Percentiles rank a stretch among this genome's conserved stretches.
Conservation (phyloP, 2,329 filamentous ascomycete species). For the Penicillium sclerotiorum region DNA sequence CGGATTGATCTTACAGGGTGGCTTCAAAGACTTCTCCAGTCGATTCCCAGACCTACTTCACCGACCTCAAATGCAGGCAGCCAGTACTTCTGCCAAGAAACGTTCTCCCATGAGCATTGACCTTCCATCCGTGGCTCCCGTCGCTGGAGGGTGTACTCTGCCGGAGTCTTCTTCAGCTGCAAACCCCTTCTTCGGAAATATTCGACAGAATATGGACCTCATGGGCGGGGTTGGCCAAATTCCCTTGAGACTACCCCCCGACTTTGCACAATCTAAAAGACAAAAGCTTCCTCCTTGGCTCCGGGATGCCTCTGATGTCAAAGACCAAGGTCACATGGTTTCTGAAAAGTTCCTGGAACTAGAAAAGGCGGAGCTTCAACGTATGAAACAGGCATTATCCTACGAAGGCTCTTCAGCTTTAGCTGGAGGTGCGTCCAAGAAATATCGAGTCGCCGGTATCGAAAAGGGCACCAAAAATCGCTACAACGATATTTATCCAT, state of each 20-base stretch:
- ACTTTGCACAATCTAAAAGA: constrained; percentile 51
- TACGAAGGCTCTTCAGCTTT: constrained; percentile 56
- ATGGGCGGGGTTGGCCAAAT: constrained; percentile 89
- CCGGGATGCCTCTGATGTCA: constrained; percentile 63
- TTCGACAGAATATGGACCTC: constrained; percentile 94
- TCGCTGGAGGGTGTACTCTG: constrained; percentile 87
- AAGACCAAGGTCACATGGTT: constrained; percentile 76
- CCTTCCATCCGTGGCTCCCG: constrained; percentile 65
- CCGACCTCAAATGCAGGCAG: constrained; percentile 28
- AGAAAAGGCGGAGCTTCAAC: constrained; percentile 80
- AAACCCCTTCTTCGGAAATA: constrained; percentile 94
- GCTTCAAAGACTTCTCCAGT: constrained; percentile 73
- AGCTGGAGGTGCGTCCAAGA: constrained; percentile 42
- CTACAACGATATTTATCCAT: constrained; percentile 97
- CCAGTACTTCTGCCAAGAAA: constrained; percentile 44
- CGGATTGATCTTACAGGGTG: constrained; percentile 76
- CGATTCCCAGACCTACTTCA: constrained; percentile 59
- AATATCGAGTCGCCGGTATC: constrained; percentile 81
- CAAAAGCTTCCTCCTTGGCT: constrained; percentile 76
- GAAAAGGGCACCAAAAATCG: constrained; percentile 95
- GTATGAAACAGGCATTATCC: constrained; percentile 84
- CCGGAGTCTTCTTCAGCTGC: constrained; percentile 66
- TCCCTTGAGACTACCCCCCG: constrained; percentile 60
- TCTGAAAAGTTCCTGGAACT: constrained; percentile 82
- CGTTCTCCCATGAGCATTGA: constrained; percentile 56